These are phyloP conservation scores for Zymoseptoria crescenta DNA, from an alignment of 2,329 filamentous ascomycete genomes.

Conservation along the genomic window DNA sequence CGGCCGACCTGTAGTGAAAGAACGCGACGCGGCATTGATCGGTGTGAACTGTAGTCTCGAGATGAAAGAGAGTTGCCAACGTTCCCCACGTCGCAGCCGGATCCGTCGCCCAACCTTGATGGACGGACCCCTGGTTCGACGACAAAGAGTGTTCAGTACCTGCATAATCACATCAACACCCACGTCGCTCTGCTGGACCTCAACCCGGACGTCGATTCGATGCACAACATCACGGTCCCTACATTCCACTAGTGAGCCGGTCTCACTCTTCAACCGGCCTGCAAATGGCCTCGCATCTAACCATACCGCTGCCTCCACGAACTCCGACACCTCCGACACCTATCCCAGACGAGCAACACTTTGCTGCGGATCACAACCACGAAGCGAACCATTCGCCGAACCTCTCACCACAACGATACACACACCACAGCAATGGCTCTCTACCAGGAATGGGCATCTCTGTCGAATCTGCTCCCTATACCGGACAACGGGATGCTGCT, in stretches of 20 bases:
- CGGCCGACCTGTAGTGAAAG: neutral
- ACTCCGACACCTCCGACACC: conserved; percentile 53
- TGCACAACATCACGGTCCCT: neutral
- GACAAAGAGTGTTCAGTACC: neutral
- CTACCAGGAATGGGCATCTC: conserved; percentile 1
- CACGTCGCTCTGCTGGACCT: neutral
- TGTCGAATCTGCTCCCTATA: conserved; percentile 5
- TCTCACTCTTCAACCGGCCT: conserved; percentile 1
- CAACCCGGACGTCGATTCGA: neutral
- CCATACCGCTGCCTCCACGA: conserved; percentile 53
- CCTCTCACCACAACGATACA: neutral
- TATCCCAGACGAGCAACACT: neutral
- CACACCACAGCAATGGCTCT: neutral
- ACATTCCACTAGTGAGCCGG: neutral
- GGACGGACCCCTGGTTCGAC: neutral
- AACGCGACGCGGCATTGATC: neutral
- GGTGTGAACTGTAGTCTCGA: neutral
- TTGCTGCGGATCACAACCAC: neutral
- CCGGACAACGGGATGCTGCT: conserved; percentile 8
- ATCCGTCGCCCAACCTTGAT: neutral
- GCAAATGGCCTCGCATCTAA: conserved; percentile 52
- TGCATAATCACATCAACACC: neutral
- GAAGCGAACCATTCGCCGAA: neutral
- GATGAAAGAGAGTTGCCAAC: neutral
- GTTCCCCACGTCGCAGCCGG: neutral